phyloP scores from a whole-genome alignment of 257 asterid genomes.

The Primulina tabacum region DNA sequence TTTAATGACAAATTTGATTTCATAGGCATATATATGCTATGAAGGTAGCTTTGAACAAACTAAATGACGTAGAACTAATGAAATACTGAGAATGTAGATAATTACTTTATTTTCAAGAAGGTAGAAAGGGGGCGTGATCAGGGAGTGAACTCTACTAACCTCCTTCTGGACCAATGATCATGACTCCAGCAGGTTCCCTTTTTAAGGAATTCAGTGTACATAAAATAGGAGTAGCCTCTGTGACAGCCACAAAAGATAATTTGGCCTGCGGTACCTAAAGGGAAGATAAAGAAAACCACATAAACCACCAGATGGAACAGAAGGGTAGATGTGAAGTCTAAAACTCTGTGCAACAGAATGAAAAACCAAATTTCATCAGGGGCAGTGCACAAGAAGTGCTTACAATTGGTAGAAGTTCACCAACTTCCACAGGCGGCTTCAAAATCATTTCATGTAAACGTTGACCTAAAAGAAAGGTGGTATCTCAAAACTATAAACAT shows the following conservation, averaged over 20 bases:
- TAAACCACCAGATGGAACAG: constrained; percentile 6
- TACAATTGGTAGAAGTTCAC: constrained; percentile 60
- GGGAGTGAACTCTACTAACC: constrained; percentile 45
- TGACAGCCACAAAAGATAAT: constrained; percentile 70
- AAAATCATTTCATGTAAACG: constrained; percentile 61
- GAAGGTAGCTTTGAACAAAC: constrained; percentile 5
- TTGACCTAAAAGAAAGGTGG: no score
- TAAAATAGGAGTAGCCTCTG: constrained; percentile 78
- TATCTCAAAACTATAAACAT: no score
- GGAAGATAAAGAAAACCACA: constrained; percentile 18
- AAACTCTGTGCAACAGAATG: neutral
- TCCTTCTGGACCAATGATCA: constrained; percentile 98
- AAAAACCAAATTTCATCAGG: neutral
- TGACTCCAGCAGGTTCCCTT: constrained; percentile 55
- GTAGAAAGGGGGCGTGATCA: no score
- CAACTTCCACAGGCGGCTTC: constrained; percentile 61
- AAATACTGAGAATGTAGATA: neutral
- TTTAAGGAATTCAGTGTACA: constrained; percentile 39
- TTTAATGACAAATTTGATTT: neutral
- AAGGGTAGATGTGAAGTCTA: neutral
- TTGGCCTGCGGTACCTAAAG: constrained; percentile 62
- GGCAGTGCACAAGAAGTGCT: constrained; percentile 23
- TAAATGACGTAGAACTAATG: constrained; percentile 3
- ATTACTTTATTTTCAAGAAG: constrained; percentile 1
- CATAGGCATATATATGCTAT: constrained; percentile 1